Percentiles rank a stretch among this genome's conserved stretches.
Evolutionary conservation across 257 asterid genomes (phyloP).

Genomic region (Ballota nigra): DNA sequence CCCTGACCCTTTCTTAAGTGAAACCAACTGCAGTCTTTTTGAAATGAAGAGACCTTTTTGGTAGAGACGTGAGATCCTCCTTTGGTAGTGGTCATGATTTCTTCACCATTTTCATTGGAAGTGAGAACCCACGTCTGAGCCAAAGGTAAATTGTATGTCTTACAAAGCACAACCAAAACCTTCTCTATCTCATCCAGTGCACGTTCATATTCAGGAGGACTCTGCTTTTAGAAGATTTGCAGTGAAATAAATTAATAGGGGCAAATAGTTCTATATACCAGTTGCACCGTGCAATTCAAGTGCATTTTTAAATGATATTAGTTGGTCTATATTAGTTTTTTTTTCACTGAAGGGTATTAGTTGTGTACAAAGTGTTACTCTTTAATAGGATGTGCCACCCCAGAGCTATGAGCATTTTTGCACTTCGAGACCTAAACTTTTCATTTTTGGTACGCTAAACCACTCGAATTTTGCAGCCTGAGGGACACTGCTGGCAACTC

Average conservation of each 20-base stretch:
- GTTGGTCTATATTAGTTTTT: no score
- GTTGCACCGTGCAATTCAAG: no score
- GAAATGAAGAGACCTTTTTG: background rate
- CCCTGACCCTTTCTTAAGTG: background rate
- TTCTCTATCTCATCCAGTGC: background rate
- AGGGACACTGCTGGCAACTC: background rate
- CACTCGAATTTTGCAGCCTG: background rate
- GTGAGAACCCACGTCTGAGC: background rate
- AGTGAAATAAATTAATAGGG: background rate
- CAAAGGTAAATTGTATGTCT: background rate
- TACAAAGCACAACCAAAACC: background rate
- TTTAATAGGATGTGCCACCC: background rate
- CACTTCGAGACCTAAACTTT: no score
- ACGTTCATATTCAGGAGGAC: background rate
- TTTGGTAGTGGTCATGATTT: background rate
- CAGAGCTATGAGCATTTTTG: no score
- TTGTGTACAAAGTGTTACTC: no score
- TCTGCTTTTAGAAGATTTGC: background rate
- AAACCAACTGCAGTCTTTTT: background rate
- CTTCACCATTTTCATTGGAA: background rate
- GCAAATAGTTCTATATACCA: no score
- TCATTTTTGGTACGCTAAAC: background rate
- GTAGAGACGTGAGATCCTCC: background rate
- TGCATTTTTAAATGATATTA: no score
- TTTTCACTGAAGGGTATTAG: no score